Conservation (phyloP, 441 rosid genomes). For the Pelargonium myrrhifolium region DNA sequence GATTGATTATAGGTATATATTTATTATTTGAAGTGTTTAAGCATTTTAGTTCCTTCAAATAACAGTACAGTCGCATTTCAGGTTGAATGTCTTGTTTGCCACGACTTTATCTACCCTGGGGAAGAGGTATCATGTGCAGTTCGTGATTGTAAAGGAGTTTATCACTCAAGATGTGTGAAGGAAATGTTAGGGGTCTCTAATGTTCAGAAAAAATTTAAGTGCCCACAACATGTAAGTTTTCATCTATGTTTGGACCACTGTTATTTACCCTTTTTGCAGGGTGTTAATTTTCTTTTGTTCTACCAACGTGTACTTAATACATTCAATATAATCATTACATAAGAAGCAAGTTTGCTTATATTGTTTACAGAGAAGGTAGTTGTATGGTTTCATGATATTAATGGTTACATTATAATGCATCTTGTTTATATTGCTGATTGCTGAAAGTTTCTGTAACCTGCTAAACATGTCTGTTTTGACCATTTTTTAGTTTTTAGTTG, state of each 20-base stretch:
- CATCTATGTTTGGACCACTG: conserved; percentile 1
- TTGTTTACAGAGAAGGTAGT: neutral
- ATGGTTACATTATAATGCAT: neutral
- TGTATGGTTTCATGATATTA: no score
- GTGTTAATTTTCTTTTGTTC: conserved; percentile 7
- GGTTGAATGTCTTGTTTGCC: conserved; percentile 68
- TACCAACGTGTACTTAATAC: neutral
- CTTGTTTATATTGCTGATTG: neutral
- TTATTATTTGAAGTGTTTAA: neutral
- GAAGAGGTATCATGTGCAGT: conserved; percentile 64
- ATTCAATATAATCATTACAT: neutral
- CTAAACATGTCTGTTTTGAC: neutral
- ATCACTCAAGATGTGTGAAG: conserved; percentile 52
- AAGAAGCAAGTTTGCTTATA: neutral
- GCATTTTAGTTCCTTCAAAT: neutral
- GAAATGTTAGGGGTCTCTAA: conserved; percentile 33
- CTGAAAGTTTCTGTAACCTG: neutral
- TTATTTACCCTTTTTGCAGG: neutral
- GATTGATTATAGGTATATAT: neutral
- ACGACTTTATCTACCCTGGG: conserved; percentile 40
- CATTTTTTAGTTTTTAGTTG: neutral
- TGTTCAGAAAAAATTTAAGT: conserved; percentile 45
- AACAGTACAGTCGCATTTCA: conserved; percentile 24
- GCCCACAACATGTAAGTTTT: conserved; percentile 80
- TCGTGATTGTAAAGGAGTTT: conserved; percentile 53